Base-by-base conservation (phyloP, 2,329 filamentous ascomycete genomes). In the Cladosporium sp. region DNA sequence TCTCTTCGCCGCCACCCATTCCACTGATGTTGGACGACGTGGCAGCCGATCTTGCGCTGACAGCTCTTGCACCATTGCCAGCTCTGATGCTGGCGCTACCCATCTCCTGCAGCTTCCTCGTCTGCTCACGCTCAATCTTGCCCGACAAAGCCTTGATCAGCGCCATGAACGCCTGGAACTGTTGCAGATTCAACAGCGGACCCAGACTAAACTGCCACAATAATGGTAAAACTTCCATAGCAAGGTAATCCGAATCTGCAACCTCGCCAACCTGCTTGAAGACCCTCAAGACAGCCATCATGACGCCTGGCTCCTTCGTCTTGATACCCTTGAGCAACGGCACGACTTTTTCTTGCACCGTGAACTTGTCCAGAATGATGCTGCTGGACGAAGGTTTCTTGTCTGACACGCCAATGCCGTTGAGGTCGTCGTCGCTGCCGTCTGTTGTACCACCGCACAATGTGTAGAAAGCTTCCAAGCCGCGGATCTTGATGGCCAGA, bases 281-380 rank as follows among this genome's bases (percentile, higher is more conserved):
- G 0, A 97, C 92, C 65, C 89, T 90, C 38, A 98, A 83, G 0
- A 93, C 90, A 6, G 94, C 93, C 83, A 98, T 91, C 92, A 98
- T 98, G 11, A 99, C 95, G 8, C 93, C 93, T 0, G 95, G 95
- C 77, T 99, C 95, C 76, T 97, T 98, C 0, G 95, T 99, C 79
- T 97, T 98, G 81, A 99, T 98, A 1, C 85, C 93, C 74, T 92
- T 93, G 68, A 99, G 84, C 4, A 98, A 81, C 0, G 95, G 95
- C 0, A 98, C 87, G 38, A 99, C 91, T 81, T 97, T 98, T 76
- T 99, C 95, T 77, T 99, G 95, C 81, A 99, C 94, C 0, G 95
- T 98, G 75, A 95, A 98, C 78, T 98, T 98, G 81, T 99, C 95
- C 32, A 99, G 82, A 3, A 94, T 93, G 1, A 88, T 92, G 86